phyloP scores from a whole-genome alignment of 768 basidiomycete genomes.

The Coprinopsis cinerea region DNA sequence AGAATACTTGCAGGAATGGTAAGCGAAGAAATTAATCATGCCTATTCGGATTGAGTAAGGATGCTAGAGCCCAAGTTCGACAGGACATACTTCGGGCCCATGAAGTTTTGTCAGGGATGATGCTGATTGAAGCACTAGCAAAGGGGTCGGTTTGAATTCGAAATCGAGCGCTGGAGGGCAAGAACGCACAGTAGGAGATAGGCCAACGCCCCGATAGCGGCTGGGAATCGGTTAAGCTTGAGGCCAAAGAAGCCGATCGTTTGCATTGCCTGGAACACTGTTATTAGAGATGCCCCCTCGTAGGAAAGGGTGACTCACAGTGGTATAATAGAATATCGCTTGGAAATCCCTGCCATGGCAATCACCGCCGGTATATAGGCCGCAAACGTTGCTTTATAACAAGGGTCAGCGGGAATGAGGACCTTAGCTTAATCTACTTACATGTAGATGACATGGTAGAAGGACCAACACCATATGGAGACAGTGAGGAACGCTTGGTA shows the following conservation, averaged over 20 bases:
- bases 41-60: conserved; percentile 26
- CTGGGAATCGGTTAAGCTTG: conserved; percentile 61
- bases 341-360: conserved; percentile 42
- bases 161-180: neutral
- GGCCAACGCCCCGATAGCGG: conserved; percentile 45
- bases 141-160: neutral
- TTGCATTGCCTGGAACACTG: conserved; percentile 38
- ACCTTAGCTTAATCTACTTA: conserved; percentile 35
- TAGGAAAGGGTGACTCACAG: conserved; percentile 21
- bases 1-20: conserved; percentile 52
- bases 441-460: conserved; percentile 57
- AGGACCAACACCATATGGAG: conserved; percentile 62
- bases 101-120: conserved; percentile 30
- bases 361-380: conserved; percentile 27
- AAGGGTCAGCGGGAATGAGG: conserved; percentile 7
- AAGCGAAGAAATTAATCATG: conserved; percentile 69
- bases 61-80: neutral
- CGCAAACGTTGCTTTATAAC: conserved; percentile 32
- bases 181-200: conserved; percentile 48
- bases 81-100: conserved; percentile 28
- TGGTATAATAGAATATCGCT: conserved; percentile 43
- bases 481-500: conserved; percentile 59
- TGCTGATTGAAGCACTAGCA: conserved; percentile 29
- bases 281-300: conserved; percentile 2
- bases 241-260: conserved; percentile 71